These are phyloP conservation scores for Vitrella brassicaformis DNA, from an alignment of 73 alveolate genomes.

Conservation along the genomic window DNA sequence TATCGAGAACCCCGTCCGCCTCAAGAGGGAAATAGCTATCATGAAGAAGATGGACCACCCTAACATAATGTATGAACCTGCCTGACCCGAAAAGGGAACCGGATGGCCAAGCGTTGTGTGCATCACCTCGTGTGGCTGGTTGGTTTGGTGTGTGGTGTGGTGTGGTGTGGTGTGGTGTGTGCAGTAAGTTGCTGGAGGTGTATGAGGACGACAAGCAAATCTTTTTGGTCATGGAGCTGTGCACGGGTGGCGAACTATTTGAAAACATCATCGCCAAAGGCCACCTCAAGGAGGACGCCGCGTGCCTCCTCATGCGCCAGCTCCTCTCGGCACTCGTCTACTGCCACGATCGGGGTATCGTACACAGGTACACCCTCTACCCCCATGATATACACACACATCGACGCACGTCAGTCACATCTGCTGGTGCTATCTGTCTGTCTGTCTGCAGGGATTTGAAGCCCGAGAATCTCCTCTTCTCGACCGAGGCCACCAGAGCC, in stretches of 20 bases:
- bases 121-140: not conserved
- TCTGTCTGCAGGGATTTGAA: too few relatives aligned
- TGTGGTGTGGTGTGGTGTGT: too few relatives aligned
- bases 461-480: constrained; percentile 20
- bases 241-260: constrained; percentile 65
- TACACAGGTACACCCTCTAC: too few relatives aligned
- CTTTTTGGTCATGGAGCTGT: constrained; percentile 32
- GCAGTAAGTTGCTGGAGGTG: not conserved
- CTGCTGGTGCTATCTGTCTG: too few relatives aligned
- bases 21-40: not conserved
- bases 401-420: too few relatives aligned
- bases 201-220: constrained; percentile 23
- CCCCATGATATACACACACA: too few relatives aligned
- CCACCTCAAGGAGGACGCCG: constrained; percentile 50
- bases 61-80: too few relatives aligned
- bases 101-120: too few relatives aligned
- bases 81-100: too few relatives aligned
- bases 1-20: not conserved
- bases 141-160: too few relatives aligned
- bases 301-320: constrained; percentile 41
- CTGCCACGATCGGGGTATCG: constrained; percentile 41
- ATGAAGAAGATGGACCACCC: not conserved
- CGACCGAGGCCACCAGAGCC: not conserved
- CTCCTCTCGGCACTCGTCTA: constrained; percentile 28
- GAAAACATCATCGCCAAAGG: constrained; percentile 44